A percentile compares a stretch with the other conserved stretches of the same genome.
These are phyloP conservation scores for Fraxinus paxiana DNA, from an alignment of 305 asterid genomes.

Conservation along the genomic window DNA sequence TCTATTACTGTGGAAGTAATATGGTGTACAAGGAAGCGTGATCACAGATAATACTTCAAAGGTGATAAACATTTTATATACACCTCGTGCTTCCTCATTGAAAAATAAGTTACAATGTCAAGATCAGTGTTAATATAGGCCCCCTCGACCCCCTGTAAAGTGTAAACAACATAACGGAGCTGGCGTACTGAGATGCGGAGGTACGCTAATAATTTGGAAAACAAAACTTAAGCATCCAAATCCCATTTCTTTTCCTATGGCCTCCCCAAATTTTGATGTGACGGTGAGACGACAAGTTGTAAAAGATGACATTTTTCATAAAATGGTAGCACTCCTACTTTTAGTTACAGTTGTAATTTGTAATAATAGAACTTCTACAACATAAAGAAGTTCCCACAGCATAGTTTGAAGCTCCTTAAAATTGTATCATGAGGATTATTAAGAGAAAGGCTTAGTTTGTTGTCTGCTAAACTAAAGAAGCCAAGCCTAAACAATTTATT, in stretches of 20 bases:
- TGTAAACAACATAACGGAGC: not conserved
- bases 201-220: not conserved
- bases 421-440: not conserved
- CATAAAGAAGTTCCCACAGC: not conserved
- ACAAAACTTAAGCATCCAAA: not conserved
- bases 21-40: not conserved
- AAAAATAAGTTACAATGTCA: not conserved
- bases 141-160: not conserved
- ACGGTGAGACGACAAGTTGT: not conserved
- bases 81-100: not conserved
- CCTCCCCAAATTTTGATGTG: not conserved
- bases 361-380: not conserved
- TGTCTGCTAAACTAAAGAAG: not conserved
- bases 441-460: not conserved
- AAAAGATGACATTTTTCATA: not conserved
- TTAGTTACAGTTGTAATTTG: not conserved
- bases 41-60: not conserved
- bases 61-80: not conserved
- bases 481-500: not conserved
- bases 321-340: not conserved
- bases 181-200: not conserved
- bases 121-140: not conserved
- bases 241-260: not conserved
- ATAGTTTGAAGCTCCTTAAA: not conserved
- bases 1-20: not conserved